Percentiles rank a stretch among this genome's conserved stretches.
These are phyloP conservation scores for Hortiboletus campestris DNA, from an alignment of 768 basidiomycete genomes.

Conservation along the genomic window DNA sequence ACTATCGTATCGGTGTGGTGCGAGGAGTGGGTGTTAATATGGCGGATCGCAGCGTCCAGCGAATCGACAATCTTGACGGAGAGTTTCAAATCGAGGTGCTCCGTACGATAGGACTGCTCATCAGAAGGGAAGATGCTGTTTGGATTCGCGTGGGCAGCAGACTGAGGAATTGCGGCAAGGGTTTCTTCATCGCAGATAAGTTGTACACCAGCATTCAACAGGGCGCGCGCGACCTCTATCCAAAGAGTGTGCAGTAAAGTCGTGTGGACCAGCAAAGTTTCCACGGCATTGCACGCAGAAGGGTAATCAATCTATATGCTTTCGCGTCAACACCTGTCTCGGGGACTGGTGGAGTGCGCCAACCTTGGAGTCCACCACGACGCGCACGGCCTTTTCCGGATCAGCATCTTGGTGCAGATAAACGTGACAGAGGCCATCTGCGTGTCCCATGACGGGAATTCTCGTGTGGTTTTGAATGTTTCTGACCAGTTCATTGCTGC, in stretches of 20 bases:
- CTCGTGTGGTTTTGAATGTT: constrained; percentile 87
- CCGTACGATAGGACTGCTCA: constrained; percentile 73
- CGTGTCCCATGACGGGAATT: constrained; percentile 99
- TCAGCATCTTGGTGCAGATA: constrained; percentile 86
- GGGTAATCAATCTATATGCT: constrained; percentile 78
- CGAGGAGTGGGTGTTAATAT: constrained; percentile 91
- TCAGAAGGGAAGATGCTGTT: constrained; percentile 52
- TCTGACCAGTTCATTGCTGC: constrained; percentile 85
- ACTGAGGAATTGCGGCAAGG: constrained; percentile 50
- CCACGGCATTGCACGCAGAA: constrained; percentile 91
- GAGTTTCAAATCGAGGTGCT: constrained; percentile 83
- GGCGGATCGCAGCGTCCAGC: constrained; percentile 70
- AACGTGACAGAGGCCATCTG: constrained; percentile 91
- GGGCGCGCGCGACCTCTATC: constrained; percentile 72
- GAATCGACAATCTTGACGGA: constrained; percentile 77
- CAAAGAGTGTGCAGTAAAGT: constrained; percentile 71
- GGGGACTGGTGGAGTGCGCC: constrained; percentile 5
- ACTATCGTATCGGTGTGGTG: constrained; percentile 95
- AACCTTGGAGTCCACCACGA: constrained; percentile 92
- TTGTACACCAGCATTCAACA: constrained; percentile 66
- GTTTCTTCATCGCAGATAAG: constrained; percentile 77
- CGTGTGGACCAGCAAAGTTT: constrained; percentile 85
- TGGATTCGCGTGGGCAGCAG: constrained; percentile 37
- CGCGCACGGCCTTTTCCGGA: constrained; percentile 71
- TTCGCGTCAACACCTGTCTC: background rate